Base-by-base conservation (phyloP, 2,329 filamentous ascomycete genomes). In the Calonectria pseudoturangicola region DNA sequence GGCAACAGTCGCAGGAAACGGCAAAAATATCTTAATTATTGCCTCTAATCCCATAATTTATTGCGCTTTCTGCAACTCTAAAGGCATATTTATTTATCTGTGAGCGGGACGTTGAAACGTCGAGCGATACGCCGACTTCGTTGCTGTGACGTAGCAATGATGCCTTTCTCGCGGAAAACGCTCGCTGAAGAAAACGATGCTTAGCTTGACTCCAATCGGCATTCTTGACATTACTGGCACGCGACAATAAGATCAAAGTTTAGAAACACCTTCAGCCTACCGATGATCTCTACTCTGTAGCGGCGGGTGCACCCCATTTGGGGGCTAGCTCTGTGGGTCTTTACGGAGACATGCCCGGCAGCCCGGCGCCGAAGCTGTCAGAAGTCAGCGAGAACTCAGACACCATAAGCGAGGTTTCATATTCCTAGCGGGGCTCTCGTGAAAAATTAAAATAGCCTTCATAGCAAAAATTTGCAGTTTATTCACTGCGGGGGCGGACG, bases 241-340 rank as follows among this genome's bases (percentile, higher is more conserved):
- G 54, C 36, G 36, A 41, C 54, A 27, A 41, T 60, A 27, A 60
- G 36, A 39, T 25, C 33, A 60, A 28, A 27, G 21, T 60, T 60
- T 60, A 6, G 2, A 27, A 7, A 41, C 10, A 18, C 12, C 21
- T 30, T 27, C 33, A 28, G 18, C 18, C 7, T 33, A 27, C 27
- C 33, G 36, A 60, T 41, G 45, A 25, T 25, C 45, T 43, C 13
- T 60, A 21, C 33, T 25, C n/a, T 4, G 8, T 21, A 60, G 54
- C 54, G 54, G 54, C 33, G 21, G n/a, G 21, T 41, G 2, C 6
- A 13, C 9, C 33, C 54, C 8, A 15, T 60, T 60, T 60, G 2
- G 7, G 54, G 5, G 12, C 12, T 41, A 41, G 33, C 15, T 18
- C 41, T 21, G 25, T 25, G 25, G 54, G 5, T 4, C 13, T 18